Conservation (phyloP, 495 filamentous ascomycete species). For the Platismatia glauca region DNA sequence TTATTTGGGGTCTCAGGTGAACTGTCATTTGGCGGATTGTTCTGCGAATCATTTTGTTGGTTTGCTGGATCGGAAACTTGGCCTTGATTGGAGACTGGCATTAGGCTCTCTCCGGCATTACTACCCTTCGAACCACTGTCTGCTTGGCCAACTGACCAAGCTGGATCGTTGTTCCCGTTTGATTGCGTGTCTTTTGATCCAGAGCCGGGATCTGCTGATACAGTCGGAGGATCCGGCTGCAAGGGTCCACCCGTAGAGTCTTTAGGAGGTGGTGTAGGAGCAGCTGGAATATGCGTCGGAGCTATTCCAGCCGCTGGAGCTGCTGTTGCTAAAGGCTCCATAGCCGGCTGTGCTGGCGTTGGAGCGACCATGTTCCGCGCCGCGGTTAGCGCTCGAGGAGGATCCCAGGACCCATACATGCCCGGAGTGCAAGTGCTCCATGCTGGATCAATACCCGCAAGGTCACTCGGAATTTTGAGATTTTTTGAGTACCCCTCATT, state of each 20-base stretch:
- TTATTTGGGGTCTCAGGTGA: neutral
- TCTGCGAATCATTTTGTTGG: neutral
- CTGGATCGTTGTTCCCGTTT: neutral
- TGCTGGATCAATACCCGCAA: neutral
- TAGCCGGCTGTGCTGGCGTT: neutral
- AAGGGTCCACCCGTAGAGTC: neutral
- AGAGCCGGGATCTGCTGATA: neutral
- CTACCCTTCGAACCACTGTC: neutral
- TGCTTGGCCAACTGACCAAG: neutral
- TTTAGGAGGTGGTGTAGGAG: neutral
- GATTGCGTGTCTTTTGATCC: neutral
- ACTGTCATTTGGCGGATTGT: neutral
- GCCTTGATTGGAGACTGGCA: neutral
- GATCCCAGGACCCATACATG: neutral
- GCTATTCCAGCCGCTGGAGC: conserved; percentile 1
- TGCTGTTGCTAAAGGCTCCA: neutral
- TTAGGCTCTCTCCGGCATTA: neutral
- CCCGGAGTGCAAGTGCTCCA: conserved; percentile 1
- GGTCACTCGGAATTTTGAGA: neutral
- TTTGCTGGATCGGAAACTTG: neutral
- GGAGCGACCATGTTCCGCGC: neutral
- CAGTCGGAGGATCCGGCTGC: neutral
- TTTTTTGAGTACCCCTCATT: neutral
- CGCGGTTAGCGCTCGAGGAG: neutral
- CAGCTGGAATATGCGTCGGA: neutral